phyloP scores from a whole-genome alignment of 495 filamentous ascomycete species.

The Chaetomium tenue region DNA sequence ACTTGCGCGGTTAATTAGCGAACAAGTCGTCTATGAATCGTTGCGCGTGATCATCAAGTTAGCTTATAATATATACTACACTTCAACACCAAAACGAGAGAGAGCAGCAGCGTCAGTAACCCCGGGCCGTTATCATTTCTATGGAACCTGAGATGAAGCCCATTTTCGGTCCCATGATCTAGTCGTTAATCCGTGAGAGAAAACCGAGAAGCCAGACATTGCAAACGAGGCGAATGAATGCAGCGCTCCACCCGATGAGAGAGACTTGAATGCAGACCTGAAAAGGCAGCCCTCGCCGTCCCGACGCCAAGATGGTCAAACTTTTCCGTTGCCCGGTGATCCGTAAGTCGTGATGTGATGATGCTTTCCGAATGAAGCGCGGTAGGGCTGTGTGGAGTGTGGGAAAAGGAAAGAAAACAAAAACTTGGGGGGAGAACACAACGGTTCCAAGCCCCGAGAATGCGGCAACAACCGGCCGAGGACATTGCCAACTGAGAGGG shows the following conservation, averaged over 20 bases:
- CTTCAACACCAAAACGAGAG: not conserved
- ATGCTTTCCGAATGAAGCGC: slow-evolving; percentile 23
- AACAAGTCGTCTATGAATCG: no score
- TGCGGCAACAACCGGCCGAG: slow-evolving; percentile 23
- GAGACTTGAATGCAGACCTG: slow-evolving; percentile 14
- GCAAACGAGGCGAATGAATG: slow-evolving; percentile 22
- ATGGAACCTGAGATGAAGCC: slow-evolving; percentile 27
- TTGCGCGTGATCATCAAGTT: not conserved
- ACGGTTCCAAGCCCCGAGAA: slow-evolving; percentile 20
- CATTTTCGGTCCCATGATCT: slow-evolving; percentile 34
- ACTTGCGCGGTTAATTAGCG: not conserved
- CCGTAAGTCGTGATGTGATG: slow-evolving; percentile 27
- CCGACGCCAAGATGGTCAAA: slow-evolving; percentile 36
- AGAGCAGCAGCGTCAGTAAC: slow-evolving; percentile 9
- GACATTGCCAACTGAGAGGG: slow-evolving; percentile 32
- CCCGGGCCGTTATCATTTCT: slow-evolving; percentile 29
- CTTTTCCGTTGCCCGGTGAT: slow-evolving; percentile 38
- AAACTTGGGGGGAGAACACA: slow-evolving; percentile 12
- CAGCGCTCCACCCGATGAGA: slow-evolving; percentile 21
- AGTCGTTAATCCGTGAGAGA: slow-evolving; percentile 32
- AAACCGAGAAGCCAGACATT: slow-evolving; percentile 23
- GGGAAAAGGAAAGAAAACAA: slow-evolving; percentile 22
- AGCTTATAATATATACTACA: not conserved
- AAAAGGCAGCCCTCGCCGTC: slow-evolving; percentile 30
- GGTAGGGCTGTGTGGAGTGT: slow-evolving; percentile 18